Evolutionary conservation across 257 asterid genomes (phyloP).

Genomic region (Plantago major): DNA sequence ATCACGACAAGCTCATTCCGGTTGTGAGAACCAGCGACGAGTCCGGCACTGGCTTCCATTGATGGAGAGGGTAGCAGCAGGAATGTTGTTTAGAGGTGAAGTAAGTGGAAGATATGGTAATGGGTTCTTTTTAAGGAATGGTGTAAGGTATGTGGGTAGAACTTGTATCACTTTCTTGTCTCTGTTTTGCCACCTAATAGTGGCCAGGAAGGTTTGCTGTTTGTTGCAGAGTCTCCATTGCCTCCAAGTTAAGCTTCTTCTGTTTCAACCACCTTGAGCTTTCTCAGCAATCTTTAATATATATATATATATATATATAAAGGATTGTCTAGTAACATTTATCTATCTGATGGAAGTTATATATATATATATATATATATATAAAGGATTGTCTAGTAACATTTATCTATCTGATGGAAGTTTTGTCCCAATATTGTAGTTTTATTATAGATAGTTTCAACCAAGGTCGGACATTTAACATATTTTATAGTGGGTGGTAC

Average conservation of each 20-base stretch:
- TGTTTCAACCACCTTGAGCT: slow-evolving; percentile 39
- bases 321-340: too few species aligned
- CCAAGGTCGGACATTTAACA: too few species aligned
- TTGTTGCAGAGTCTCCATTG: slow-evolving; percentile 93
- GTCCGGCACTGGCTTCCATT: slow-evolving; percentile 97
- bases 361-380: background rate
- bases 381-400: too few species aligned
- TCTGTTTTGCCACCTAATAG: slow-evolving; percentile 46
- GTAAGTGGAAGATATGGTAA: slow-evolving; percentile 27
- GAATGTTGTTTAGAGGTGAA: slow-evolving; percentile 24
- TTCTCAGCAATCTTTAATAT: slow-evolving; percentile 15
- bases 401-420: too few species aligned
- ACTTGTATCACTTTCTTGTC: slow-evolving; percentile 32
- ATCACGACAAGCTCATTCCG: slow-evolving; percentile 95
- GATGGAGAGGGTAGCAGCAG: slow-evolving; percentile 14
- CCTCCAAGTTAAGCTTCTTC: slow-evolving; percentile 66
- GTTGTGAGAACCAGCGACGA: slow-evolving; percentile 95
- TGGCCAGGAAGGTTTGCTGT: slow-evolving; percentile 28
- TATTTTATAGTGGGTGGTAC: too few species aligned
- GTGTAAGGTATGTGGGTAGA: slow-evolving; percentile 22
- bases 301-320: background rate
- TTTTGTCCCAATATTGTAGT: too few species aligned
- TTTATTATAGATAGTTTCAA: too few species aligned
- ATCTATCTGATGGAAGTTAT: too few species aligned
- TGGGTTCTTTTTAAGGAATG: slow-evolving; percentile 44